Evolutionary conservation across 2,329 filamentous ascomycete species (phyloP).

Genomic region (Metarhizium rileyi): DNA sequence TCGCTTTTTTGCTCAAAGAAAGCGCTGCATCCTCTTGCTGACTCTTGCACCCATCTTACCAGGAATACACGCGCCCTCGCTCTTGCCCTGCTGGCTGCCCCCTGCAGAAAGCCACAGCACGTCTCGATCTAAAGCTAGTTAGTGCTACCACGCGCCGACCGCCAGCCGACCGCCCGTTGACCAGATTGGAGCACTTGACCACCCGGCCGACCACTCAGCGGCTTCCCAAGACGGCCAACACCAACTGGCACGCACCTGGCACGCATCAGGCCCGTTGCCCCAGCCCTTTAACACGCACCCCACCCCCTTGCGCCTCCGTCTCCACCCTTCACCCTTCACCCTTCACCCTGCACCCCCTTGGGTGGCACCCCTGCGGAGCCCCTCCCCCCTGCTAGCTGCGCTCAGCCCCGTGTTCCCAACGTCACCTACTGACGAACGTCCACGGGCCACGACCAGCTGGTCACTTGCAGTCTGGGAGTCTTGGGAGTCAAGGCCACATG

Average conservation of each 20-base stretch:
- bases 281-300: background rate
- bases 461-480: slow-evolving; percentile 17
- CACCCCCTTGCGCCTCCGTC: slow-evolving; percentile 1
- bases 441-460: slow-evolving; percentile 16
- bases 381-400: slow-evolving; percentile 7
- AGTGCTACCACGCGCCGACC: background rate
- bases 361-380: slow-evolving; percentile 1
- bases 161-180: background rate
- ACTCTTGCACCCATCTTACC: background rate
- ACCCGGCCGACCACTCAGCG: no score
- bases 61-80: background rate
- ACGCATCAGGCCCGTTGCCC: background rate
- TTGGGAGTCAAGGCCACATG: slow-evolving; percentile 18
- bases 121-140: background rate
- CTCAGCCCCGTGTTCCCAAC: slow-evolving; percentile 36
- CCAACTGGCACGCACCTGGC: background rate
- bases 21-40: background rate
- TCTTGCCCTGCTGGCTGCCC: background rate
- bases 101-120: background rate
- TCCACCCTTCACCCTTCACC: slow-evolving; percentile 3
- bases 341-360: background rate
- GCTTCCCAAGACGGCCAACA: no score
- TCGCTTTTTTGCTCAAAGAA: no score
- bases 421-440: slow-evolving; percentile 30
- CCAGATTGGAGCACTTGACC: no score